Percentiles rank a stretch among this genome's conserved stretches.
Conservation (phyloP, 2,329 filamentous ascomycete species). For the Gaeumannomyces sp. region DNA sequence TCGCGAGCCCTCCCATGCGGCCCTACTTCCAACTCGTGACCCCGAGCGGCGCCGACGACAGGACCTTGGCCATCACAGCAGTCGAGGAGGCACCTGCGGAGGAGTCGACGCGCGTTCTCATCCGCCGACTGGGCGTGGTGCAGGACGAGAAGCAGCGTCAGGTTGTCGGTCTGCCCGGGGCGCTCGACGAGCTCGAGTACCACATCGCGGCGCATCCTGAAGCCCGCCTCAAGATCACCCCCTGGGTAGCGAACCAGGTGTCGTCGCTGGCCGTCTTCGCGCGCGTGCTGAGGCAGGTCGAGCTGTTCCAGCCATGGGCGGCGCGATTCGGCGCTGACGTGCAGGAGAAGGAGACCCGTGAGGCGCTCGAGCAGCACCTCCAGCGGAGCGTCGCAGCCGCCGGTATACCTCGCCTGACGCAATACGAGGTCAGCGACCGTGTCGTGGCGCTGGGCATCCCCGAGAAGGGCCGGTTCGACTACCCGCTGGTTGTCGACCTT, state of each 20-base stretch:
- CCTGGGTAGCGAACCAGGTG: constrained; percentile 12
- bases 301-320: constrained; percentile 14
- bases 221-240: constrained; percentile 2
- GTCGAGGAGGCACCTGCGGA: constrained; percentile 13
- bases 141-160: constrained; percentile 13
- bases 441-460: constrained; percentile 9
- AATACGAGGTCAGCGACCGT: constrained; percentile 10
- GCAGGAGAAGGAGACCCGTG: constrained; percentile 13
- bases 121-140: constrained; percentile 13
- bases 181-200: constrained; percentile 15
- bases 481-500: constrained; percentile 6
- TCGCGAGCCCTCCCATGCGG: constrained; percentile 10
- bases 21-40: constrained; percentile 11
- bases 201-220: not conserved
- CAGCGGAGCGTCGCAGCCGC: constrained; percentile 10
- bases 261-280: constrained; percentile 12
- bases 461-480: constrained; percentile 7
- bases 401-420: constrained; percentile 11
- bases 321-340: constrained; percentile 13
- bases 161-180: constrained; percentile 12
- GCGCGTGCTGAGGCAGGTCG: constrained; percentile 11
- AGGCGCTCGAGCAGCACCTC: constrained; percentile 14
- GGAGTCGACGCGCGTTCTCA: constrained; percentile 4
- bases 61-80: constrained; percentile 9
- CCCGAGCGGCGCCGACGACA: constrained; percentile 7